Conservation (phyloP, 2,329 filamentous ascomycete genomes). For the Zymoseptoria brevis region DNA sequence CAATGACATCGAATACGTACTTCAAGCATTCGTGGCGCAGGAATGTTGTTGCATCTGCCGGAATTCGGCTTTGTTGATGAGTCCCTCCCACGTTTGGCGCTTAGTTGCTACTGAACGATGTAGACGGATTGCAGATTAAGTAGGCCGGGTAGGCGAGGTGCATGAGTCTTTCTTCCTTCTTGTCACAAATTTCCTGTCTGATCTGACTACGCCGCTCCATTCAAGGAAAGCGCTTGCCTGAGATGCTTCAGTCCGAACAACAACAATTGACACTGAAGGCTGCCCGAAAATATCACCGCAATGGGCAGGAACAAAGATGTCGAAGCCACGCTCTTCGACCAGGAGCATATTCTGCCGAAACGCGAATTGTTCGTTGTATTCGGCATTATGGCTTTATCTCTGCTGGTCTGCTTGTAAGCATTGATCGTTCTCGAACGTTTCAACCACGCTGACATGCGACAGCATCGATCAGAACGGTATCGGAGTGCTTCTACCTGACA, state of each 20-base stretch:
- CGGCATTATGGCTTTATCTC: conserved; percentile 16
- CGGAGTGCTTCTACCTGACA: conserved; percentile 33
- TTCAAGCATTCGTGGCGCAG: background rate
- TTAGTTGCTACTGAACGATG: background rate
- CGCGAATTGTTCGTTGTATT: conserved; percentile 47
- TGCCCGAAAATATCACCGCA: background rate
- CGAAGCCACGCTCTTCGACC: conserved; percentile 3
- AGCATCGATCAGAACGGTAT: conserved; percentile 52
- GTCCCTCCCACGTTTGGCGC: background rate
- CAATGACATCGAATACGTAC: background rate
- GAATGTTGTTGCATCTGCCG: background rate
- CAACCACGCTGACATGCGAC: background rate
- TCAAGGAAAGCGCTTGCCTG: background rate
- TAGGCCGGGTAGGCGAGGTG: background rate
- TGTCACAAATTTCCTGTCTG: background rate
- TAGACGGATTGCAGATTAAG: background rate
- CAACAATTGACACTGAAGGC: background rate
- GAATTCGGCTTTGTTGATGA: background rate
- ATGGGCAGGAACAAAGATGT: background rate
- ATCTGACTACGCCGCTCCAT: background rate
- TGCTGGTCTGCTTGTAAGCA: conserved; percentile 41
- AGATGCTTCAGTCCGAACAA: background rate
- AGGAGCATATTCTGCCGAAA: background rate
- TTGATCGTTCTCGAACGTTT: background rate
- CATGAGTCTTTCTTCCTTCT: background rate